Evolutionary conservation across 2,329 filamentous ascomycete genomes (phyloP), one percentile per base, ranked within the genome.

Genomic region (Plectosphaerella plurivora): DNA sequence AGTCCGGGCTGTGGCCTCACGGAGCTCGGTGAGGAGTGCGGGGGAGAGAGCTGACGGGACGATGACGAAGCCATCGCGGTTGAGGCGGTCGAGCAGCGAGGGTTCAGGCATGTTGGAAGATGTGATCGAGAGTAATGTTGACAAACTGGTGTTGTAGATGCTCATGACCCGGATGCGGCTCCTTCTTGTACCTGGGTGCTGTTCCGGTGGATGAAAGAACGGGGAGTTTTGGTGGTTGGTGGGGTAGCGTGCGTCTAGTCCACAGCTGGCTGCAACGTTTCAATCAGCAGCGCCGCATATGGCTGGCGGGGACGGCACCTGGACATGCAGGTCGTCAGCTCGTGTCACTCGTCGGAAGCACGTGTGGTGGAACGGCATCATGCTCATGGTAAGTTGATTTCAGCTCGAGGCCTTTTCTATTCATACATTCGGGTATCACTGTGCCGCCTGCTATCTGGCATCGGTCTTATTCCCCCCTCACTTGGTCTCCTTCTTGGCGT

Each of bases 191-290:
- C 11, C 28, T 33, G 55, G 84, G 75, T 16, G 70, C 52, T 2
- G 76, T 68, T 52, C 75, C 70, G 61, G 95, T 75, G 57, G 89
- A 74, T 36, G 78, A 79, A 41, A 82, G 85, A 62, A 94, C 78
- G 93, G 86, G 75, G 87, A 96, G 68, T 91, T 91, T 68, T 94
- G 81, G 50, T 73, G 73, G 56, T 84, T 77, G 59, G 93, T 85
- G 53, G 76, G 68, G 55, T 75, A 70, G 50, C 77, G 72, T 50
- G 82, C 71, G 24, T 14, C 36, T 20, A 46, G 48, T 11, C 33
- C 16, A 10, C 44, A 20, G 53, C 55, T 55, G 4, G 12, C 52
- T 25, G 37, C 37, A 39, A 39, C 37, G 37, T 39, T 39, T 39
- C 37, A 39, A 39, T 39, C 28, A 33, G 28, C 28, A 33, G 28